Base-by-base conservation (phyloP, 2,329 filamentous ascomycete species). In the Hypomyces perniciosus region DNA sequence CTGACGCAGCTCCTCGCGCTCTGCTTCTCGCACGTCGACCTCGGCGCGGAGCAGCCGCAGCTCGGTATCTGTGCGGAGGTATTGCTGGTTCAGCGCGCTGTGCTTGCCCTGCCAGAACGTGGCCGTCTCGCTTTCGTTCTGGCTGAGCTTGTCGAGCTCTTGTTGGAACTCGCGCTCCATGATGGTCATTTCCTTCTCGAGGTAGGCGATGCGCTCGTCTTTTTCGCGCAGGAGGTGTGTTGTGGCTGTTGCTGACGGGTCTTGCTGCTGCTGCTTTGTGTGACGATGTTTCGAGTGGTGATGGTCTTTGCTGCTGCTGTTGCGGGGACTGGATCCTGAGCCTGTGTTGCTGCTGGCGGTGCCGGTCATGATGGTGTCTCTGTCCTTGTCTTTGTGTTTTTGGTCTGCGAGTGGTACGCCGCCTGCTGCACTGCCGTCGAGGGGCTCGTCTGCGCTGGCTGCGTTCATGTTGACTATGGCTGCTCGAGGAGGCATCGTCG, bases 81-180 rank as follows among this genome's bases (percentile, higher is more conserved):
- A 76, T 58, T 76, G 75, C 65, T 77, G 74, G 62, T 80, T 74
- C 41, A 81, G 63, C 31, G 63, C 65, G 51, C 72, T 73, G 64
- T 81, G 74, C 59, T 79, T 80, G 41, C 72, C 64, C 65, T 83
- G 79, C 78, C 80, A 83, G 61, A 78, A 80, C 10, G 72, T 71
- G 3, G 78, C 71, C 45, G 73, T 75, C 62, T 81, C 78, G 65
- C 72, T 75, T 67, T 83, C 79, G 61, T 73, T 72, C 61, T 73
- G 69, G 59, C 72, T 74, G 13, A 81, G 70, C 56, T 69, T 70
- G 60, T 79, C 76, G 13, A 83, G 70, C 60, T 80, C 72, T 34
- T 70, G 71, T 48, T 69, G 65, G 61, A 83, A 81, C 60, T 80
- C 77, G 50, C 62, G 61, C 61, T 80, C 75, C 73, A 80, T 78